Percentiles rank a stretch among this genome's conserved stretches.
These are phyloP conservation scores for Ogataea corticis DNA, from an alignment of 805 yeast genomes.

Conservation along the genomic window DNA sequence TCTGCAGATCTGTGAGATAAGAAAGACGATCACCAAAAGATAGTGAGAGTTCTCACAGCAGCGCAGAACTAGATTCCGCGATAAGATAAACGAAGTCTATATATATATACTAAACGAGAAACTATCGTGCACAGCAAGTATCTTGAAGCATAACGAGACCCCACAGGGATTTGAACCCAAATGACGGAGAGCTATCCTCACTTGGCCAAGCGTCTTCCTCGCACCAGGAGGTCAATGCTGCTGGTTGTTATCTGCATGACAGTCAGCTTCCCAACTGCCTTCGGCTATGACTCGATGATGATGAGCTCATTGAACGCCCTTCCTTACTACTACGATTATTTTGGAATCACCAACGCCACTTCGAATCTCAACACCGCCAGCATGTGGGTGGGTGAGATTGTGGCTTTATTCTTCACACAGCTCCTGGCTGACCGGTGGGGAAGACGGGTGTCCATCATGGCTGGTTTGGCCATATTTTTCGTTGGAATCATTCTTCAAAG, in stretches of 20 bases:
- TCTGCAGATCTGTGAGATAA: no score
- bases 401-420: conserved; percentile 24
- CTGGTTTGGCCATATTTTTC: conserved; percentile 10
- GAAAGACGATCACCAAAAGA: no score
- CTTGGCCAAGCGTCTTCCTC: conserved; percentile 35
- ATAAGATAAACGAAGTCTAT: no score
- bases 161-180: no score
- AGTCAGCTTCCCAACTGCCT: conserved; percentile 7
- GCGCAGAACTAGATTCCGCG: no score
- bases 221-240: background rate
- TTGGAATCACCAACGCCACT: conserved; percentile 6
- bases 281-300: conserved; percentile 30
- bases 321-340: conserved; percentile 12
- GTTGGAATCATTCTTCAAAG: conserved; percentile 18
- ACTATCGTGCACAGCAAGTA: no score
- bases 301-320: conserved; percentile 16
- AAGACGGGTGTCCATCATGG: conserved; percentile 14
- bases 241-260: conserved; percentile 6
- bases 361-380: conserved; percentile 15
- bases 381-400: conserved; percentile 28
- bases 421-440: conserved; percentile 14
- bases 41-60: no score
- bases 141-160: no score
- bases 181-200: no score
- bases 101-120: no score